Percentiles rank a stretch among this genome's conserved stretches.
These are phyloP conservation scores for Kwoniella sp. DNA, from an alignment of 768 basidiomycete species.

Conservation along the genomic window DNA sequence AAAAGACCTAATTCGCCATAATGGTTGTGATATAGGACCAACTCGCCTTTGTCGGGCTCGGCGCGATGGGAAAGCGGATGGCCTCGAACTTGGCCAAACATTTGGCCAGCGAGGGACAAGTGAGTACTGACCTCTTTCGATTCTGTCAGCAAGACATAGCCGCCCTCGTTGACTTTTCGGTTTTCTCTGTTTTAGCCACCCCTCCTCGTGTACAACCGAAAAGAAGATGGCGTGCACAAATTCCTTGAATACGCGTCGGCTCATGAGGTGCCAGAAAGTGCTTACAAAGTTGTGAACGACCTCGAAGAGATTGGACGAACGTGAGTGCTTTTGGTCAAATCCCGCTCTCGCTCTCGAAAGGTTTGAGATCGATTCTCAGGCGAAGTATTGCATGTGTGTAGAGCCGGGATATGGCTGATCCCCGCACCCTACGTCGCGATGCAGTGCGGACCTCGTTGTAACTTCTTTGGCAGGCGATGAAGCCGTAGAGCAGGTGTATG, in stretches of 20 bases:
- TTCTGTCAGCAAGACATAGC: too few species aligned
- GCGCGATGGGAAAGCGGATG: constrained; percentile 72
- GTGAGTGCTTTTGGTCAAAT: constrained; percentile 30
- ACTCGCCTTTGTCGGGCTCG: constrained; percentile 61
- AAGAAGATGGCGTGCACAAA: constrained; percentile 49
- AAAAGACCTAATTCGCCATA: too few species aligned
- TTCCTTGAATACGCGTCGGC: constrained; percentile 65
- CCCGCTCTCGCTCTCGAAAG: neutral
- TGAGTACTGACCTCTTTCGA: too few species aligned
- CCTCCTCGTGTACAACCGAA: constrained; percentile 77
- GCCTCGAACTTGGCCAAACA: constrained; percentile 73
- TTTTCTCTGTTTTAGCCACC: constrained; percentile 61
- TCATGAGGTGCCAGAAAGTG: constrained; percentile 63
- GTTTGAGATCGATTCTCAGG: too few species aligned
- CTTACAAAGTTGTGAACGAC: constrained; percentile 63
- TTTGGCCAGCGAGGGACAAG: constrained; percentile 31
- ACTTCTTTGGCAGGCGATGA: constrained; percentile 73
- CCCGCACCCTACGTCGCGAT: neutral
- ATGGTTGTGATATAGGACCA: constrained; percentile 46
- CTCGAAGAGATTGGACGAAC: constrained; percentile 65
- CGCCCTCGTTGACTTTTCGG: too few species aligned
- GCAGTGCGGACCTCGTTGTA: constrained; percentile 71
- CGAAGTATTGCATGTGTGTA: too few species aligned
- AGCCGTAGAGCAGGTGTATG: constrained; percentile 67
- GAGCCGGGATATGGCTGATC: too few species aligned